Conservation (phyloP, 2,329 filamentous ascomycete genomes). For the Ceratocystis lukuohia region DNA sequence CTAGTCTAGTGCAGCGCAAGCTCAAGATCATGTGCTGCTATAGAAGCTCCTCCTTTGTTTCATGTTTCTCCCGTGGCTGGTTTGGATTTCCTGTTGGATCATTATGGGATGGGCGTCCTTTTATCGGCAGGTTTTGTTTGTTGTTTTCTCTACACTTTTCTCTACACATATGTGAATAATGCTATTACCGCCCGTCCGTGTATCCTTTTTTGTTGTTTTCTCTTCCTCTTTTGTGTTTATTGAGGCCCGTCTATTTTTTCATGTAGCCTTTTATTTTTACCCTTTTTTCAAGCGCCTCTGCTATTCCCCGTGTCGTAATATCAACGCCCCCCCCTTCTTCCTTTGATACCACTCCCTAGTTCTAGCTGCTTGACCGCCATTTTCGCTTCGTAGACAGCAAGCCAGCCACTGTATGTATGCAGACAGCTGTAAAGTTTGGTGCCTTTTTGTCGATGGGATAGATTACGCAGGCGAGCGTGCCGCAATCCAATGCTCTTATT, state of each 20-base stretch:
- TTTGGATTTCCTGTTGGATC: background rate
- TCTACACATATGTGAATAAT: background rate
- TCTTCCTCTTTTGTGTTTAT: background rate
- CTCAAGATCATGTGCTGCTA: background rate
- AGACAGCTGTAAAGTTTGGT: no score
- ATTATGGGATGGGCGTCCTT: no score
- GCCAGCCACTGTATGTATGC: no score
- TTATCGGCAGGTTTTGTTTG: background rate
- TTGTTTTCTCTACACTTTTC: background rate
- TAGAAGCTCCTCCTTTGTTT: background rate
- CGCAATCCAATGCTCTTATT: no score
- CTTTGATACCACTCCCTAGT: background rate
- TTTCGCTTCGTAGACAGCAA: background rate
- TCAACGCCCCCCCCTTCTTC: background rate
- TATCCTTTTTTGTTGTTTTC: background rate
- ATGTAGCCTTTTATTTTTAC: background rate
- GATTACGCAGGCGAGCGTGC: no score
- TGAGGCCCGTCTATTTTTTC: background rate
- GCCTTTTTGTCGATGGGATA: no score
- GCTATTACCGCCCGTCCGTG: background rate
- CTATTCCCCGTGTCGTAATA: background rate
- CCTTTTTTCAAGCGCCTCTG: background rate
- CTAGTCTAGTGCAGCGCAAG: background rate
- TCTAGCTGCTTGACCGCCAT: background rate
- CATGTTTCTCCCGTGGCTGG: background rate